Percentiles rank a stretch among this genome's conserved stretches.
Evolutionary conservation across 2,329 filamentous ascomycete species (phyloP).

Genomic region (Albophoma yamanashiensis): DNA sequence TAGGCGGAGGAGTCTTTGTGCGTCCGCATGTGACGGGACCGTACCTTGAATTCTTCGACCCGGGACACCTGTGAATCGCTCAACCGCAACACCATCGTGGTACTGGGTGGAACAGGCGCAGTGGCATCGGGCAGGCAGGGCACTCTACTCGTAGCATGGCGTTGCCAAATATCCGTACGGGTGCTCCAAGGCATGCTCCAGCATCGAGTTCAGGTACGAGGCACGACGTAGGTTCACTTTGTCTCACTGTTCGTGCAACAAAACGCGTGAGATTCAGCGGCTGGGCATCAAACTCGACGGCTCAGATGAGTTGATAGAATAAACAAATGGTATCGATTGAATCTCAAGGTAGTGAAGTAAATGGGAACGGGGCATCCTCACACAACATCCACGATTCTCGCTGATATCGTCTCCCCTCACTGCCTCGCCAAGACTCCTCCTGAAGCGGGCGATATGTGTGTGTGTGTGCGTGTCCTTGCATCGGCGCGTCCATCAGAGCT

Average conservation of each 20-base stretch:
- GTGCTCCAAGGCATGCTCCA: background rate
- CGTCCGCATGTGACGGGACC: background rate
- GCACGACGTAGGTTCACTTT: background rate
- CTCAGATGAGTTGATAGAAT: background rate
- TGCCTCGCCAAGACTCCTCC: background rate
- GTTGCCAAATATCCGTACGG: background rate
- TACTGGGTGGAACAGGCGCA: background rate
- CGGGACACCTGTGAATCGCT: background rate
- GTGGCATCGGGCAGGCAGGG: background rate
- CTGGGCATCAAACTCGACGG: background rate
- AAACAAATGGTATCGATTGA: background rate
- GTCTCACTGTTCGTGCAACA: background rate
- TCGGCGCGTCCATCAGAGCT: slow-evolving; percentile 20
- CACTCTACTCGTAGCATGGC: background rate
- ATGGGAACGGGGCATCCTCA: background rate
- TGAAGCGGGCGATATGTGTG: background rate
- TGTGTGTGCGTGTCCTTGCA: no score
- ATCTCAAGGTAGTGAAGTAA: background rate
- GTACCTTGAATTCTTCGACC: background rate
- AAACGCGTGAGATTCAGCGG: background rate
- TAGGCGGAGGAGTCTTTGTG: background rate
- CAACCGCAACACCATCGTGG: background rate
- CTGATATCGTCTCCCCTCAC: background rate
- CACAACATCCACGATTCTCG: background rate
- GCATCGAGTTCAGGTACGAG: background rate